Conservation (phyloP, 345 rosid species). For the Dimocarpus longan region DNA sequence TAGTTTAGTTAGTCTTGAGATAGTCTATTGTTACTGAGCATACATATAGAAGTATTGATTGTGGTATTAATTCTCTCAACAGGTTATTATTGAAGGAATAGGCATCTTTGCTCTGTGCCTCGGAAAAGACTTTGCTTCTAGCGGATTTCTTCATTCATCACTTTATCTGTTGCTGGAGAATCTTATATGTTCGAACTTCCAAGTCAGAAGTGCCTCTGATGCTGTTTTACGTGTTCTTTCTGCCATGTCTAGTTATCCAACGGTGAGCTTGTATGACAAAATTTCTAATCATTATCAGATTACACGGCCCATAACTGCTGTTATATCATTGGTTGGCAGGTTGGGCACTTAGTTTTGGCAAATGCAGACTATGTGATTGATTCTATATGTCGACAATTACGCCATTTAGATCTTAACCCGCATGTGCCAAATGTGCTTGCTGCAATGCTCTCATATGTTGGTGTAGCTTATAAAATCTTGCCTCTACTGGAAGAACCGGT, state of each 20-base stretch:
- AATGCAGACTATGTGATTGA: slow-evolving; percentile 93
- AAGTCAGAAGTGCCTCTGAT: slow-evolving; percentile 79
- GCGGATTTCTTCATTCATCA: slow-evolving; percentile 91
- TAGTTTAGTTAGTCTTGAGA: not conserved
- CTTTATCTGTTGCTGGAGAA: slow-evolving; percentile 87
- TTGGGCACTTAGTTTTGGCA: slow-evolving; percentile 80
- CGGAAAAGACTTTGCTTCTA: slow-evolving; percentile 65
- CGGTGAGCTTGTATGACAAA: slow-evolving; percentile 49
- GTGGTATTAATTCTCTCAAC: slow-evolving; percentile 26
- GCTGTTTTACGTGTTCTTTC: slow-evolving; percentile 73
- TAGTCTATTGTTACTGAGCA: not conserved
- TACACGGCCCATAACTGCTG: slow-evolving; percentile 11
- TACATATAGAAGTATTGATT: slow-evolving; percentile 12
- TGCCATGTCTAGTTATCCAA: slow-evolving; percentile 54
- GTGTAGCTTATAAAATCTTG: slow-evolving; percentile 75
- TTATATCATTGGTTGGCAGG: slow-evolving; percentile 48
- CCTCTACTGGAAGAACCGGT: slow-evolving; percentile 96
- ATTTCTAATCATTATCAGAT: slow-evolving; percentile 16
- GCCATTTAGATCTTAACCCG: slow-evolving; percentile 88
- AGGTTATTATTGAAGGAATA: slow-evolving; percentile 83
- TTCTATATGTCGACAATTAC: slow-evolving; percentile 85
- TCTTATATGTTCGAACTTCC: slow-evolving; percentile 68
- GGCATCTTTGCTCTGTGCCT: slow-evolving; percentile 79
- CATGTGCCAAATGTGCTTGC: slow-evolving; percentile 93
- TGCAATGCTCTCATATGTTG: slow-evolving; percentile 90